Base-by-base conservation (phyloP, 345 rosid genomes). In the Eucalyptus viminalis region DNA sequence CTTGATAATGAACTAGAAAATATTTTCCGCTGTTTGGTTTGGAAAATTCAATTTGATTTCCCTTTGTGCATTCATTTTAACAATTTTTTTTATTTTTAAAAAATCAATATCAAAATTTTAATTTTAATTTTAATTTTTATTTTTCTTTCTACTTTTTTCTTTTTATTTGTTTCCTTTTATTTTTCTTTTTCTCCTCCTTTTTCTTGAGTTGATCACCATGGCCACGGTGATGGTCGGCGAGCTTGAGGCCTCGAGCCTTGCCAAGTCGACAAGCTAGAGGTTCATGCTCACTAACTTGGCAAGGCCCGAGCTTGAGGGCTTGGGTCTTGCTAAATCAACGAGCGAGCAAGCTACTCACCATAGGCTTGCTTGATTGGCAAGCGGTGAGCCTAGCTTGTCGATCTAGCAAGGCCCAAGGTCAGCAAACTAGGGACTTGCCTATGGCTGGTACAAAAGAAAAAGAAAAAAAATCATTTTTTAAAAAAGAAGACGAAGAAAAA, bases 221-320 rank as follows among this genome's bases (percentile, higher is more conserved):
- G 7, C 17, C 17, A 49, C 3, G 1, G 3, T 0, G 3, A 50
- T 15, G 53, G 19, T 1, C 19, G 0, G 0, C 1, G 0, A 50
- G 53, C 53, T 50, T 0, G 0, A 50, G 53, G 4, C 8, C 53
- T 50, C 21, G 0, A 50, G 53, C 19, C 21, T 50, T 50, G 21
- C 53, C 21, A 50, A 16, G 1, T 50, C 0, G 1, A 16, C 2
- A 50, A 16, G 53, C 53, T 0, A 50, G 0, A 50, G 21, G 53
- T 21, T 50, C 8, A 50, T 0, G 0, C 53, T 50, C 1, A 0
- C 0, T 0, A 0, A 50, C 53, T 0, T 16, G 1, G 8, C 19
- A 15, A 15, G 8, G 53, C 53, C 1, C 1, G 0, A 50, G 53
- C 53, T 50, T 50, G 8, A 50, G 19, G 19, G 19, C 19, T 50